These are phyloP conservation scores for Talaromyces liani DNA, from an alignment of 495 filamentous ascomycete species.

Conservation along the genomic window DNA sequence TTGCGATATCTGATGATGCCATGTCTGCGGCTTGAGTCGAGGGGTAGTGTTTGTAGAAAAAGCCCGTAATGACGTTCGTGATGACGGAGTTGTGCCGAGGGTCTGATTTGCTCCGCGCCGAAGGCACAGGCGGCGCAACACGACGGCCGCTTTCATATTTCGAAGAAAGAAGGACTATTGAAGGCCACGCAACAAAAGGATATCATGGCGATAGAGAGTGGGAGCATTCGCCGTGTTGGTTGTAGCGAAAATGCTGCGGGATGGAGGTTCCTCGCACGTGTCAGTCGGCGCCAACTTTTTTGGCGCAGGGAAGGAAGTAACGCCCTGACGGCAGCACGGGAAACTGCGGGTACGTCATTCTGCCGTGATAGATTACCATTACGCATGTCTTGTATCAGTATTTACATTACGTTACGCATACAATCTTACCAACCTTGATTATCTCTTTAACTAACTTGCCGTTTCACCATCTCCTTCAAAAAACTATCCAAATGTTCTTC, in stretches of 20 bases:
- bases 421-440: background rate
- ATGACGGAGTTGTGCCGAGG: slow-evolving; percentile 9
- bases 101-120: slow-evolving; percentile 23
- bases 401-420: background rate
- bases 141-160: slow-evolving; percentile 49
- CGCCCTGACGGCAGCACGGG: background rate
- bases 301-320: background rate
- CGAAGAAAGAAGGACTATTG: background rate
- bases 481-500: background rate
- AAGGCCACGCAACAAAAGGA: background rate
- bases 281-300: background rate
- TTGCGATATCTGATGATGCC: background rate
- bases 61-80: slow-evolving; percentile 19
- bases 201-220: background rate
- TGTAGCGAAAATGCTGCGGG: background rate
- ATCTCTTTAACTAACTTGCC: no score
- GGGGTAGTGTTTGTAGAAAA: slow-evolving; percentile 11
- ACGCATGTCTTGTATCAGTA: background rate
- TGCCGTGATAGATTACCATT: background rate
- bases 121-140: slow-evolving; percentile 48
- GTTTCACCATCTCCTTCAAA: no score
- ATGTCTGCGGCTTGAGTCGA: background rate
- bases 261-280: background rate
- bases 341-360: slow-evolving; percentile 2
- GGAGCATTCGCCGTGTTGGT: background rate